A percentile compares a stretch with the other conserved stretches of the same genome.
These are phyloP conservation scores for Solanum pennellii DNA, from an alignment of 257 asterid species.

Conservation along the genomic window DNA sequence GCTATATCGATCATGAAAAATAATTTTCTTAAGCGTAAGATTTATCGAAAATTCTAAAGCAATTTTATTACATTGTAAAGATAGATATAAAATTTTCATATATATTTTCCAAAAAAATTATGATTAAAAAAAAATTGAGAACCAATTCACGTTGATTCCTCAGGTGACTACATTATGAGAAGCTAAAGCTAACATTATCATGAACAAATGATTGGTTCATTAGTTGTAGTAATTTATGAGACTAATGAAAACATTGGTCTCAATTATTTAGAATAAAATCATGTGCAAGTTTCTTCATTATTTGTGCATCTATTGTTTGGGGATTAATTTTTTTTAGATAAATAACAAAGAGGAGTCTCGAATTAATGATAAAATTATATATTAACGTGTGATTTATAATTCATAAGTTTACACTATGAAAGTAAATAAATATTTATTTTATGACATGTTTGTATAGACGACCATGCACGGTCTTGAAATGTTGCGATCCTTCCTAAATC, in stretches of 20 bases:
- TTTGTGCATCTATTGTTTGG: background rate
- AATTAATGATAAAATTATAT: background rate
- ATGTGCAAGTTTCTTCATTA: background rate
- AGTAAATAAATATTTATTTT: no score
- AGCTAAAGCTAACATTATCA: background rate
- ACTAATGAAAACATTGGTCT: background rate
- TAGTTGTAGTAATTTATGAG: background rate
- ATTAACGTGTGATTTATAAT: background rate
- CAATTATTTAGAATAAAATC: background rate
- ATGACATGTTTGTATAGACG: background rate
- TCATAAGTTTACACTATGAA: rapidly evolving
- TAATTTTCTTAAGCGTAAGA: no score
- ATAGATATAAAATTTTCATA: no score
- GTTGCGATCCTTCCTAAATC: rapidly evolving
- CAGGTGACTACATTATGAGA: background rate
- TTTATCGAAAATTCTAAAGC: no score
- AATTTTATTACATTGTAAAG: no score
- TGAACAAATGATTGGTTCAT: background rate
- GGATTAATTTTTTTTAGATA: background rate
- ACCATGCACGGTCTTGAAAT: background rate
- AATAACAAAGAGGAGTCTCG: background rate
- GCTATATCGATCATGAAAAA: no score
- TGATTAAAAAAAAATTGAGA: background rate
- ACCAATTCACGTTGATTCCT: background rate
- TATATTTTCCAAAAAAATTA: no score